Conservation (phyloP, 2,329 filamentous ascomycete genomes). For the Orbilia quercus region DNA sequence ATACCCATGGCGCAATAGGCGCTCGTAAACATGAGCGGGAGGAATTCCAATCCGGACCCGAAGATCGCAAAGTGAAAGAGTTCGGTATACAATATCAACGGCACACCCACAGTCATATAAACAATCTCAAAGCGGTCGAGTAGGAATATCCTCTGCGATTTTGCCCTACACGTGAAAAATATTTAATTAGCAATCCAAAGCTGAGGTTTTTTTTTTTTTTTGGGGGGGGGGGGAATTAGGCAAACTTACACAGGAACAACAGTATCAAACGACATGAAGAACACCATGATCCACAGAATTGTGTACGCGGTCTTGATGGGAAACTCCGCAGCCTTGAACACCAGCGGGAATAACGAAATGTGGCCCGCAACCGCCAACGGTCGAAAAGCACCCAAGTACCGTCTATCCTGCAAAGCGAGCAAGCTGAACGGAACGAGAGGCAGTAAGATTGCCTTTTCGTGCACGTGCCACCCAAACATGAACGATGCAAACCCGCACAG, state of each 20-base stretch:
- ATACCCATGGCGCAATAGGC: slow-evolving; percentile 95
- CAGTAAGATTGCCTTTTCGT: slow-evolving; percentile 94
- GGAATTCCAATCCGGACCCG: slow-evolving; percentile 83
- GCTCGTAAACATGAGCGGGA: slow-evolving; percentile 97
- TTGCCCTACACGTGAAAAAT: slow-evolving; percentile 22
- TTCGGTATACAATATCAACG: slow-evolving; percentile 88
- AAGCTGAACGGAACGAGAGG: slow-evolving; percentile 96
- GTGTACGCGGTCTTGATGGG: slow-evolving; percentile 95
- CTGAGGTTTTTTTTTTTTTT: no score
- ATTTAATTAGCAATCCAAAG: slow-evolving; percentile 3
- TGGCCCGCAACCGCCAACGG: slow-evolving; percentile 93
- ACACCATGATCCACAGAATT: slow-evolving; percentile 86
- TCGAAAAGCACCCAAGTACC: slow-evolving; percentile 89
- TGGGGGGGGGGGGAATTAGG: not conserved
- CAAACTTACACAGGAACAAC: slow-evolving; percentile 81
- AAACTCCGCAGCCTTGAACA: slow-evolving; percentile 93
- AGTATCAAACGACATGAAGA: slow-evolving; percentile 86
- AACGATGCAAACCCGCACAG: slow-evolving; percentile 97
- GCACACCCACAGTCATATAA: slow-evolving; percentile 90
- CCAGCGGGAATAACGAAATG: slow-evolving; percentile 90
- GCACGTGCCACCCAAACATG: slow-evolving; percentile 97
- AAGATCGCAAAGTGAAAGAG: slow-evolving; percentile 85
- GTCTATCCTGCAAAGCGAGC: slow-evolving; percentile 86
- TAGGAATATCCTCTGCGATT: slow-evolving; percentile 81
- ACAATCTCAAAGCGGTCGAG: slow-evolving; percentile 89